A percentile compares a stretch with the other conserved stretches of the same genome.
phyloP scores from a whole-genome alignment of 768 basidiomycete genomes.

The Macrolepiota dolichaula region DNA sequence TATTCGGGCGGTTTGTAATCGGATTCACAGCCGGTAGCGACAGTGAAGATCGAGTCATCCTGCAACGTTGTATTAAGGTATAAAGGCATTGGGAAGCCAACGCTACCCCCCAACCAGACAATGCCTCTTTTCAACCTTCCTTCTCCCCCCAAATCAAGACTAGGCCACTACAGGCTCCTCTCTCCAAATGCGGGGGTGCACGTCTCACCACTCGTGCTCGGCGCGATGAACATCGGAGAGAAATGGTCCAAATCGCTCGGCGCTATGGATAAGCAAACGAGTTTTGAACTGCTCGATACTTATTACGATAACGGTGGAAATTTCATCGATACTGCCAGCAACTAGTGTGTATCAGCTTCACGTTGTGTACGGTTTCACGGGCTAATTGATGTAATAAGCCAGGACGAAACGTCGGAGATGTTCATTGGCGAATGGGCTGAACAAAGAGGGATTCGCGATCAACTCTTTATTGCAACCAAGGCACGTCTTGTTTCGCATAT shows the following conservation, averaged over 20 bases:
- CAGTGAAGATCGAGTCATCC: too few relatives aligned
- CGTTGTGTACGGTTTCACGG: not conserved
- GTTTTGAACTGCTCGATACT: slow-evolving; percentile 41
- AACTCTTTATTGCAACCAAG: slow-evolving; percentile 45
- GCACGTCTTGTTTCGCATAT: slow-evolving; percentile 14
- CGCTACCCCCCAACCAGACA: too few relatives aligned
- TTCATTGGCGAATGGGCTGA: slow-evolving; percentile 52
- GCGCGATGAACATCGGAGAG: slow-evolving; percentile 38
- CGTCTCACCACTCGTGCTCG: slow-evolving; percentile 31
- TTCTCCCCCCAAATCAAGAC: too few relatives aligned
- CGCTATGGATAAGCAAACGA: slow-evolving; percentile 32
- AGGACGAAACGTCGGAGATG: slow-evolving; percentile 49
- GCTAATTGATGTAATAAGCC: slow-evolving; percentile 21
- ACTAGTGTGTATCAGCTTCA: slow-evolving; percentile 26
- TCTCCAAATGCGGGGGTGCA: too few relatives aligned
- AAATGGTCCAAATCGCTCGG: slow-evolving; percentile 28
- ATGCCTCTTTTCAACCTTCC: too few relatives aligned
- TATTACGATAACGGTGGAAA: slow-evolving; percentile 41
- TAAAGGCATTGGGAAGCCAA: too few relatives aligned
- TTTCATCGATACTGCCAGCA: slow-evolving; percentile 44
- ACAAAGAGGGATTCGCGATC: slow-evolving; percentile 38
- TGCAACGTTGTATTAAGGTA: too few relatives aligned
- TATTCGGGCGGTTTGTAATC: too few relatives aligned
- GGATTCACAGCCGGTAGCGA: too few relatives aligned
- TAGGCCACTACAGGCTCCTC: too few relatives aligned